These are phyloP conservation scores for Crepidotus sp. DNA, from an alignment of 1,284 basidiomycete species.

Conservation along the genomic window DNA sequence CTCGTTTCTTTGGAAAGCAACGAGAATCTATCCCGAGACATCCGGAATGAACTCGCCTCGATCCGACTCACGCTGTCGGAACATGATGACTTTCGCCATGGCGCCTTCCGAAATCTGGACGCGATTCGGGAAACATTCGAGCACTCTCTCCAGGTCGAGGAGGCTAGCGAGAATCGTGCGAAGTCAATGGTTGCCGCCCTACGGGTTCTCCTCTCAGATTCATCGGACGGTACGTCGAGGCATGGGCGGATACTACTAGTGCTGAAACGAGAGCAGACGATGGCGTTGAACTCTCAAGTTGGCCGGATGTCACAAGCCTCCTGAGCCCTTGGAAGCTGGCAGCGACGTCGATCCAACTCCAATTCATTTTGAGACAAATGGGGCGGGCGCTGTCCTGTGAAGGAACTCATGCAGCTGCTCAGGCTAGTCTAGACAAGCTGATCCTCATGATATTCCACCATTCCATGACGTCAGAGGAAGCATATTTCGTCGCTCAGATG, in stretches of 20 bases:
- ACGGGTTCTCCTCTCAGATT: constrained; percentile 16
- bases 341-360: constrained; percentile 68
- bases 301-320: constrained; percentile 51
- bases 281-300: constrained; percentile 47
- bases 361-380: constrained; percentile 63
- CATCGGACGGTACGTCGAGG: constrained; percentile 31
- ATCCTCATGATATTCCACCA: constrained; percentile 60
- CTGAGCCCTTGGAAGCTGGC: constrained; percentile 76
- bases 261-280: constrained; percentile 12
- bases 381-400: constrained; percentile 55
- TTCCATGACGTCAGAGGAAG: constrained; percentile 64
- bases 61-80: constrained; percentile 53
- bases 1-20: constrained; percentile 66
- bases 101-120: constrained; percentile 63
- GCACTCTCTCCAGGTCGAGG: constrained; percentile 41
- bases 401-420: constrained; percentile 40
- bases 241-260: neutral
- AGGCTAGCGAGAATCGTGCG: constrained; percentile 42
- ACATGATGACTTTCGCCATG: constrained; percentile 56
- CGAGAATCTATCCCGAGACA: constrained; percentile 35
- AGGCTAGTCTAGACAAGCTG: constrained; percentile 51
- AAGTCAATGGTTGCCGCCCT: constrained; percentile 56
- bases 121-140: constrained; percentile 62
- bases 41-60: constrained; percentile 38
- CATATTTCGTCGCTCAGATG: constrained; percentile 72